Evolutionary conservation across 148 eudicot genomes (phyloP).

Genomic region (Amaranthus palmeri): DNA sequence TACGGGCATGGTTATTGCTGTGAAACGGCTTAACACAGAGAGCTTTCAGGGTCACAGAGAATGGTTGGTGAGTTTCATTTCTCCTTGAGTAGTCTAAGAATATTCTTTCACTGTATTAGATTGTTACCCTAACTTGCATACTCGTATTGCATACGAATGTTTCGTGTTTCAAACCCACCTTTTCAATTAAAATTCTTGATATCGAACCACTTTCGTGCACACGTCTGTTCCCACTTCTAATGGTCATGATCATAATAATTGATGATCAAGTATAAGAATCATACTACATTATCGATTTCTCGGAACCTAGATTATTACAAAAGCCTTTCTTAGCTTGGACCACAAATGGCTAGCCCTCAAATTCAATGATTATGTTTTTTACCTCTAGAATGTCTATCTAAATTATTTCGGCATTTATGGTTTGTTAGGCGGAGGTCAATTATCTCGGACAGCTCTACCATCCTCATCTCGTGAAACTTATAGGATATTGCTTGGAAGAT

Average conservation of each 20-base stretch:
- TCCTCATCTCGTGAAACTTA: conserved; percentile 71
- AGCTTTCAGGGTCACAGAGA: conserved; percentile 80
- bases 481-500: conserved; percentile 86
- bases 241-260: too few relatives aligned
- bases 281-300: not conserved
- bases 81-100: not conserved
- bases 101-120: too few relatives aligned
- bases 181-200: too few relatives aligned
- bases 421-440: conserved; percentile 83
- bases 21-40: conserved; percentile 74
- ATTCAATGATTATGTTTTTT: too few relatives aligned
- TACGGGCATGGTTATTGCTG: conserved; percentile 74
- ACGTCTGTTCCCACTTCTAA: too few relatives aligned
- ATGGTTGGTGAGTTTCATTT: conserved; percentile 71
- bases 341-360: not conserved
- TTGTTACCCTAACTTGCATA: too few relatives aligned
- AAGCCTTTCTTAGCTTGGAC: not conserved
- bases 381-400: not conserved
- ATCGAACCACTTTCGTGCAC: too few relatives aligned
- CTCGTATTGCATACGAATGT: too few relatives aligned
- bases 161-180: too few relatives aligned
- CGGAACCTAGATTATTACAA: not conserved
- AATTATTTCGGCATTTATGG: not conserved
- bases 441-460: conserved; percentile 78
- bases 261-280: not conserved